Evolutionary conservation across 805 yeast genomes (phyloP), one percentile per base, ranked within the genome.

Genomic region (Starmerella cellae): DNA sequence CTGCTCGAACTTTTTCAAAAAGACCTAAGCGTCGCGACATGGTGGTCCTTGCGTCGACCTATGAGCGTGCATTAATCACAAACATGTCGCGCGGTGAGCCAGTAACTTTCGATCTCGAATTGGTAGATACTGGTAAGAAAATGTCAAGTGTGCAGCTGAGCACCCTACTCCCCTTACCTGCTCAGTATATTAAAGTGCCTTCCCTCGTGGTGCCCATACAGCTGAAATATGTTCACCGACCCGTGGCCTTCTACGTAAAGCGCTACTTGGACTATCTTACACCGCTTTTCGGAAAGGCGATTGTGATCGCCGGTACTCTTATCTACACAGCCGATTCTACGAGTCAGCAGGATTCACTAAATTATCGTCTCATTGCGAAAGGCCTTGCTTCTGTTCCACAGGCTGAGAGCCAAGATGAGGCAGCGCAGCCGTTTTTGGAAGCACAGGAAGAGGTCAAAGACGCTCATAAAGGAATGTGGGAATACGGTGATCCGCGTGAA

Each of bases 401-500:
- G 16, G 29, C 39, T 9, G 43, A 39, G 13, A 45, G 60, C 30
- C 71, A 68, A 41, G 41, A 35, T 32, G 45, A 33, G 5, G 36
- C 17, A 6, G 64, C 62, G 36, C 63, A 63, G 26, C 62, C 57
- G 6, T 58, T 76, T 41, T 43, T 63, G 38, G 59, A 55, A 26
- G 63, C 66, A 2, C 79, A 79, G 58, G 45, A 51, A 17, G 52
- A 49, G 5, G 84, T 84, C 23, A 72, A 68, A 55, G 41, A 59
- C 16, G 59, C 53, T 26, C 76, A 74, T 46, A 54, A 61, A 18
- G 85, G 85, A 4, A 77, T 82, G 56, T 79, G 87, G 87, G 75
- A 76, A 60, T 75, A 72, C 51, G 87, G 87, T 39, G 84, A 79
- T 55, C 71, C 80, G 29, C 70, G 77, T 30, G 74, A 67, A 42